Conservation (phyloP, 1,139 yeast species). For the Hanseniaspora sp. region DNA sequence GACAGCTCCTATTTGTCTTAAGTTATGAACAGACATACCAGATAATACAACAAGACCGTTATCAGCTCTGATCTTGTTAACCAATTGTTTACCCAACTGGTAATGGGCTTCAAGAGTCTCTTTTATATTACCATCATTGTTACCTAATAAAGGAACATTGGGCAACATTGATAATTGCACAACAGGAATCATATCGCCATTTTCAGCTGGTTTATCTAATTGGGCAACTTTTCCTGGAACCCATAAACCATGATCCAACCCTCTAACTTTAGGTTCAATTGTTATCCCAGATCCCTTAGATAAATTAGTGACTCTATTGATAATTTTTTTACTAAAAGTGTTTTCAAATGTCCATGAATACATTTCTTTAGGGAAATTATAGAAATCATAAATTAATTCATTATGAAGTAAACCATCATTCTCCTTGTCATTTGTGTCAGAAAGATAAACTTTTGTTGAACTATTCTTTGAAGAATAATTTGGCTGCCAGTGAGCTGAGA, state of each 20-base stretch:
- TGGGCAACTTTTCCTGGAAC: slow-evolving; percentile 68
- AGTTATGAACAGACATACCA: slow-evolving; percentile 72
- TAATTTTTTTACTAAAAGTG: slow-evolving; percentile 38
- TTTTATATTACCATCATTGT: background rate
- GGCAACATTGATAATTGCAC: slow-evolving; percentile 49
- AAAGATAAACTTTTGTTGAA: slow-evolving; percentile 36
- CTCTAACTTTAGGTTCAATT: slow-evolving; percentile 40
- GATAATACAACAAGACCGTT: slow-evolving; percentile 49
- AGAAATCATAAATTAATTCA: slow-evolving; percentile 54
- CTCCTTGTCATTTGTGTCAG: slow-evolving; percentile 4
- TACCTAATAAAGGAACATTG: slow-evolving; percentile 21
- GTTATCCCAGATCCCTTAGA: slow-evolving; percentile 27
- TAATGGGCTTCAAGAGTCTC: slow-evolving; percentile 35
- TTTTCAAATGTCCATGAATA: slow-evolving; percentile 48
- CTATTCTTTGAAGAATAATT: slow-evolving; percentile 18
- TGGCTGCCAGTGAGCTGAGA: slow-evolving; percentile 74
- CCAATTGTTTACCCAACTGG: slow-evolving; percentile 42
- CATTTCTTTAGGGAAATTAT: slow-evolving; percentile 56
- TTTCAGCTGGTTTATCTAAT: slow-evolving; percentile 32
- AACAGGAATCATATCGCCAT: slow-evolving; percentile 42
- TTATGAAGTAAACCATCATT: slow-evolving; percentile 20
- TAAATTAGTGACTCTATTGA: slow-evolving; percentile 30
- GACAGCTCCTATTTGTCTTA: slow-evolving; percentile 39
- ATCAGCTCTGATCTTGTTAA: slow-evolving; percentile 42
- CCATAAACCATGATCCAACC: slow-evolving; percentile 77